Base-by-base conservation (phyloP, 176 grass and related monocot genomes). In the Urochloa ruziziensis region DNA sequence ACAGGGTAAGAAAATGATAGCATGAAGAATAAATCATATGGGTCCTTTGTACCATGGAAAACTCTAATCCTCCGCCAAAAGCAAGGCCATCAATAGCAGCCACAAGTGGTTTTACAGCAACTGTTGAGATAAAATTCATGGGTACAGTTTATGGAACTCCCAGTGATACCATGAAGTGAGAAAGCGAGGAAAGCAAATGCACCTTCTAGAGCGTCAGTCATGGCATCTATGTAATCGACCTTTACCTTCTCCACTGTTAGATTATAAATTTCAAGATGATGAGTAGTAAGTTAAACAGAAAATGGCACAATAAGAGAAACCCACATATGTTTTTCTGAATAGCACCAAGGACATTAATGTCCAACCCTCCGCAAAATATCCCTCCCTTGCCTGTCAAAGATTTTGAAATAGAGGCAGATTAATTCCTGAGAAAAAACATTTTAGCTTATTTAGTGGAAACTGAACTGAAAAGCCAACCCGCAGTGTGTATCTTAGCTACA, bases 311-410 rank as follows among this genome's bases (percentile, higher is more conserved):
- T 19, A 4, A 6, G 17, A 52, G 48, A 52, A 52, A 52, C 48
- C 4, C 48, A 52, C 48, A 51, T 51, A 19, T 19, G 16, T 19
- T 18, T 52, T 52, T 52, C 48, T 52, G 48, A 2, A 65, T 83
- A 73, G 16, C 80, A 25, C 80, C 82, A 97, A 91, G 44, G 89
- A 78, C 17, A 88, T 48, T 80, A 63, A 98, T 95, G 79, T 98
- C 96, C n/a, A 95, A 91, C 74, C 96, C 96, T 73, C 93, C 91
- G 39, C 93, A 98, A 85, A 98, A 98, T 18, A 89, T 91, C 10
- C 88, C 89, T 69, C 88, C 80, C 76, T 90, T 86, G 49, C 96
- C 96, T 98, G n/a, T 71, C 30, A 89, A 73, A 79, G 23, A 49
- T 49, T 49, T 49, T 49, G 16, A 15, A 53, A 53, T 53, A 21